Percentiles rank a stretch among this genome's conserved stretches.
Evolutionary conservation across 1,284 basidiomycete species (phyloP).

Genomic region (Laetiporus sulphureus): DNA sequence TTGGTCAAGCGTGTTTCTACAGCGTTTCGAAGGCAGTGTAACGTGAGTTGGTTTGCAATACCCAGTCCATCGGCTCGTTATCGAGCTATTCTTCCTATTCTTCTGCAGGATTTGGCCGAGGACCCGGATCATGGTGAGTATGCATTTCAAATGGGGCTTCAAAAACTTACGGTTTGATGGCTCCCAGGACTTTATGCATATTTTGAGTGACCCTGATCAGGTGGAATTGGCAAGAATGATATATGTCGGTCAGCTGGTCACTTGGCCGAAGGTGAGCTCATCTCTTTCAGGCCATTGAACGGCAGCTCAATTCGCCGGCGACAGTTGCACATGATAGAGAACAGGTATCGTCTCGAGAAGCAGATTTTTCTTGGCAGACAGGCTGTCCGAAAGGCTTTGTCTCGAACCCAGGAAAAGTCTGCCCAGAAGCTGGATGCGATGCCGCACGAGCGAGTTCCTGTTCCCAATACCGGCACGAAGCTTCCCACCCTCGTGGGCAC

Average conservation of each 20-base stretch:
- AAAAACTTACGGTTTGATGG: slow-evolving; percentile 40
- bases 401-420: slow-evolving; percentile 19
- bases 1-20: slow-evolving; percentile 92
- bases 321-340: slow-evolving; percentile 88
- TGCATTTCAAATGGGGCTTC: slow-evolving; percentile 6
- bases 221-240: slow-evolving; percentile 80
- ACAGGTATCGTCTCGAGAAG: slow-evolving; percentile 73
- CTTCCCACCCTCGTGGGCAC: slow-evolving; percentile 10
- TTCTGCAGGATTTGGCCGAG: slow-evolving; percentile 77
- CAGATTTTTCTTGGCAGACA: slow-evolving; percentile 81
- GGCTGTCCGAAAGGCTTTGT: slow-evolving; percentile 51
- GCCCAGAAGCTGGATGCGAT: slow-evolving; percentile 14
- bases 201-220: slow-evolving; percentile 82
- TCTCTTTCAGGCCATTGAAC: neutral
- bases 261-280: slow-evolving; percentile 81
- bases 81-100: slow-evolving; percentile 15
- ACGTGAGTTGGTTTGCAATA: slow-evolving; percentile 47
- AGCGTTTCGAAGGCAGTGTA: slow-evolving; percentile 78
- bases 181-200: slow-evolving; percentile 74
- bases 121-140: slow-evolving; percentile 63
- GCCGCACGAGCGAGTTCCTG: slow-evolving; percentile 19
- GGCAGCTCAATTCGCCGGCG: neutral
- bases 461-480: slow-evolving; percentile 18
- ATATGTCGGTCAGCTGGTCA: slow-evolving; percentile 80
- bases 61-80: neutral